Conservation (phyloP, 768 basidiomycete genomes). For the Xerocomellus chrysenteron region DNA sequence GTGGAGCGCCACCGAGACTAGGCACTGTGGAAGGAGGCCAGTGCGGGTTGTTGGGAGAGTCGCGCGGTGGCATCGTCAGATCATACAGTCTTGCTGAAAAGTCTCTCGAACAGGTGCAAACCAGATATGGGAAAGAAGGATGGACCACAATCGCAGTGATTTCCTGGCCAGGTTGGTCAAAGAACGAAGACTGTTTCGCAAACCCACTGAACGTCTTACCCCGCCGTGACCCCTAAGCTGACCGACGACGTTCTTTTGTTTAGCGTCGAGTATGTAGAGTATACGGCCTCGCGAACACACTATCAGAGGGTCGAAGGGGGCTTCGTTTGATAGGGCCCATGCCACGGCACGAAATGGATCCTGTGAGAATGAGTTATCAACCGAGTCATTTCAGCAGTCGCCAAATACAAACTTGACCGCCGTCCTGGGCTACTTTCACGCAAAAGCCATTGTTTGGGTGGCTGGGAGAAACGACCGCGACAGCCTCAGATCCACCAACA, state of each 20-base stretch:
- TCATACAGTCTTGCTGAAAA: conserved; percentile 71
- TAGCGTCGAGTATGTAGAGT: conserved; percentile 55
- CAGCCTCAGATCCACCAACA: conserved; percentile 40
- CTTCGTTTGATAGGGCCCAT: conserved; percentile 53
- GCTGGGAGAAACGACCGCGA: conserved; percentile 38
- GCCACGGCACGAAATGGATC: conserved; percentile 40
- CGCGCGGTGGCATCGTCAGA: conserved; percentile 38
- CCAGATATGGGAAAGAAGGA: conserved; percentile 53
- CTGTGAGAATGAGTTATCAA: conserved; percentile 16
- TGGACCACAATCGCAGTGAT: conserved; percentile 73
- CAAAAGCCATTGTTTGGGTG: conserved; percentile 24
- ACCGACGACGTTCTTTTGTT: conserved; percentile 40
- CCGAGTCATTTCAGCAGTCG: not conserved
- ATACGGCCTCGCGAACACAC: conserved; percentile 54
- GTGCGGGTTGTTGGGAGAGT: conserved; percentile 48
- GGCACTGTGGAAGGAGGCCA: conserved; percentile 53
- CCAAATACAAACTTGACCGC: conserved; percentile 15
- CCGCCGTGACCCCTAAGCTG: conserved; percentile 70
- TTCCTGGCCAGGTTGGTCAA: conserved; percentile 37
- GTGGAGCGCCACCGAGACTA: conserved; percentile 65
- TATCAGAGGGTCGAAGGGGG: conserved; percentile 56
- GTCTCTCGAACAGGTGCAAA: conserved; percentile 74
- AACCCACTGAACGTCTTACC: conserved; percentile 40
- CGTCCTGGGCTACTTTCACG: conserved; percentile 36
- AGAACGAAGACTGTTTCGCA: not conserved